A percentile compares a stretch with the other conserved stretches of the same genome.
These are phyloP conservation scores for Ogataea salicorniae DNA, from an alignment of 805 yeast species.

Conservation along the genomic window DNA sequence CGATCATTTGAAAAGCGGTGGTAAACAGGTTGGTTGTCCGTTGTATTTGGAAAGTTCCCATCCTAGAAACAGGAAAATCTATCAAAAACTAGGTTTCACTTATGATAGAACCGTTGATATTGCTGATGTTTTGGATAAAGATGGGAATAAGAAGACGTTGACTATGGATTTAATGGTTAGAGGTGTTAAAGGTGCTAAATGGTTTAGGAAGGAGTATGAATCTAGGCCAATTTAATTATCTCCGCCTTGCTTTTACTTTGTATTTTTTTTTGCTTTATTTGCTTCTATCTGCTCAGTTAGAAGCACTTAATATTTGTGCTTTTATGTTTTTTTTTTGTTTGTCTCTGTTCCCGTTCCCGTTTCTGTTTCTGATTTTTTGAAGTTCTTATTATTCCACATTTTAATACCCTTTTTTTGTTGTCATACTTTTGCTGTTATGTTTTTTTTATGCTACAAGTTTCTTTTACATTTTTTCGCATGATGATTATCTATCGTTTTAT, in stretches of 20 bases:
- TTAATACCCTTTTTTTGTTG: too few relatives aligned
- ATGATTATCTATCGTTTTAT: too few relatives aligned
- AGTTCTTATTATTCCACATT: background rate
- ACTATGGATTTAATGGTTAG: constrained; percentile 36
- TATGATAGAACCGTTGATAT: constrained; percentile 32
- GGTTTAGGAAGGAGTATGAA: constrained; percentile 21
- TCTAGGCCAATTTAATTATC: background rate
- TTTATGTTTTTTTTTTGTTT: background rate
- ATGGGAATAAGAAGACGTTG: constrained; percentile 23
- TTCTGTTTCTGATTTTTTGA: background rate
- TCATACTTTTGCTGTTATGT: too few relatives aligned
- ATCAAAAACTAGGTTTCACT: constrained; percentile 49
- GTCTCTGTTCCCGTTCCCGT: too few relatives aligned
- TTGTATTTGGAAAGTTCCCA: constrained; percentile 55
- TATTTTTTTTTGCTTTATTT: background rate
- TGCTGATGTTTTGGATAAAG: constrained; percentile 27
- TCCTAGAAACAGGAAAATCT: constrained; percentile 47
- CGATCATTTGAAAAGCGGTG: constrained; percentile 25
- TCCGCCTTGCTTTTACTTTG: background rate
- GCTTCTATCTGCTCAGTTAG: background rate
- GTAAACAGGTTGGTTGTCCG: constrained; percentile 30
- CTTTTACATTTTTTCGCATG: too few relatives aligned
- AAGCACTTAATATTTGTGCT: background rate
- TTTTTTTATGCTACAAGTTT: too few relatives aligned
- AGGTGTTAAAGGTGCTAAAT: constrained; percentile 32